These are phyloP conservation scores for Nepenthes mirabilis DNA, from an alignment of 148 eudicot species.

Conservation along the genomic window DNA sequence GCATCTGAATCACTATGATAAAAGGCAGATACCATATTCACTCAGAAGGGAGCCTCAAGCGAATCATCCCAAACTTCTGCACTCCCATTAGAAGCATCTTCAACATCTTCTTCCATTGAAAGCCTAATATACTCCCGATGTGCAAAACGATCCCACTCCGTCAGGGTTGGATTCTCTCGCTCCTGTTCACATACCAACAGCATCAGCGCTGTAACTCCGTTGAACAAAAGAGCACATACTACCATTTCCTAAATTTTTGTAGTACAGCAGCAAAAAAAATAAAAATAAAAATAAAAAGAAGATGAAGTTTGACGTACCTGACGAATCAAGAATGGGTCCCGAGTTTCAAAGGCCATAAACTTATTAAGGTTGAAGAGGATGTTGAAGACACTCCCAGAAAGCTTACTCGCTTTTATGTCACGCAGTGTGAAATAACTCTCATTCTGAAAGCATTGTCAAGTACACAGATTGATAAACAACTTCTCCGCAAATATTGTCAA, in stretches of 20 bases:
- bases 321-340: constrained; percentile 95
- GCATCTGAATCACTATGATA: neutral
- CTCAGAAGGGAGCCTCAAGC: constrained; percentile 89
- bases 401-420: constrained; percentile 72
- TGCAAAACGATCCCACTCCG: constrained; percentile 99
- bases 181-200: constrained; percentile 39
- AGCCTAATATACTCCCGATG: constrained; percentile 96
- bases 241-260: no score
- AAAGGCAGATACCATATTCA: neutral
- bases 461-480: no score
- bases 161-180: constrained; percentile 90
- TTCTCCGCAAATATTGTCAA: no score
- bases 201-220: neutral
- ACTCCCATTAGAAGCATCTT: constrained; percentile 96
- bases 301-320: constrained; percentile 42
- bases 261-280: neutral
- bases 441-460: constrained; percentile 30
- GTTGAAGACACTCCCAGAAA: constrained; percentile 82
- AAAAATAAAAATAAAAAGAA: neutral
- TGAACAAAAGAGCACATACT: neutral
- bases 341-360: constrained; percentile 97
- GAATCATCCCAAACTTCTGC: constrained; percentile 99
- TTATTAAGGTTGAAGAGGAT: constrained; percentile 90
- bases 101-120: constrained; percentile 99
- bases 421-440: constrained; percentile 68